phyloP scores from a whole-genome alignment of 495 filamentous ascomycete species.

The Aspergillus campestris region DNA sequence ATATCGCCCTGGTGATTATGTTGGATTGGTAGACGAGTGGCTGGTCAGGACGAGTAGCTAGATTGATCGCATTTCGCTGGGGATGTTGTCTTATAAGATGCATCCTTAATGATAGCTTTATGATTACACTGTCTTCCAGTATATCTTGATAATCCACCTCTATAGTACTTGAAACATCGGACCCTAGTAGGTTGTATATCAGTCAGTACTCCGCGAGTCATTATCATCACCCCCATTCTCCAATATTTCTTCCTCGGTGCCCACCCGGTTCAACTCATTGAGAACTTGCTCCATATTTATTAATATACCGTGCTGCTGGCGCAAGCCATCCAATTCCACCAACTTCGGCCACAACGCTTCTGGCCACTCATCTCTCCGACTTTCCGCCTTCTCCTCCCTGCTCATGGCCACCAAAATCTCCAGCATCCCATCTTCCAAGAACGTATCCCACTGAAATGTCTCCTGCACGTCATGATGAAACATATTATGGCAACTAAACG shows the following conservation, averaged over 20 bases:
- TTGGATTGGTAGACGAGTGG: conserved; percentile 42
- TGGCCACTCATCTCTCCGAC: not conserved
- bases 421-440: conserved; percentile 12
- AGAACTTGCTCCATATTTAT: not conserved
- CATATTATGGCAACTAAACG: conserved; percentile 1
- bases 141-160: too few species aligned
- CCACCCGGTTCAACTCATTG: not conserved
- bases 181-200: too few species aligned
- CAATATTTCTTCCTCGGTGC: too few species aligned
- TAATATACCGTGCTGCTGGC: too few species aligned
- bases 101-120: too few species aligned
- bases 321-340: conserved; percentile 3
- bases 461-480: conserved; percentile 12
- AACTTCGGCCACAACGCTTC: conserved; percentile 8
- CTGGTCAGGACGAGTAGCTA: conserved; percentile 19
- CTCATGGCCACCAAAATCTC: conserved; percentile 8
- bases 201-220: too few species aligned
- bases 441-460: conserved; percentile 1
- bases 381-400: not conserved
- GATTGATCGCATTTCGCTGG: too few species aligned
- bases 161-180: too few species aligned
- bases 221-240: too few species aligned
- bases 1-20: conserved; percentile 45
- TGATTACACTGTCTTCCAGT: too few species aligned
- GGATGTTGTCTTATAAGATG: too few species aligned